Base-by-base conservation (phyloP, 169 alveolate genomes). In the Nephromyces sp. region DNA sequence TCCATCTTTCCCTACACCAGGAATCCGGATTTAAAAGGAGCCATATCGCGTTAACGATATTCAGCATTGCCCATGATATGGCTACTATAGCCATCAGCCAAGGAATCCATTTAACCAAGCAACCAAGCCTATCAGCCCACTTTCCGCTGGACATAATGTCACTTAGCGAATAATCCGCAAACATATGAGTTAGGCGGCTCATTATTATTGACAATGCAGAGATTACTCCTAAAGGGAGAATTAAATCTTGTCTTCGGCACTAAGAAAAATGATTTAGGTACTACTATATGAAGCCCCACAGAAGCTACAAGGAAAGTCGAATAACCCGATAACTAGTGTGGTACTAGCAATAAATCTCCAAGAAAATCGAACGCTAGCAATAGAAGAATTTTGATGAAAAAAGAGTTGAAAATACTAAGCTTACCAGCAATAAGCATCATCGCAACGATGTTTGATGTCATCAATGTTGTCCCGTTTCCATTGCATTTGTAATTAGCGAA, bases 81-180 rank as follows among this genome's bases (percentile, higher is more conserved):
- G 71, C 24, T 3, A 72, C 53, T 25, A 72, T 28, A n/a, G 89
- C 86, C 29, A 83, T 32, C 1, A 53, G 72, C 92, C 92, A 83
- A 15, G 93, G 93, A 30, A 87, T 35, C 93, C 93, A 87, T 70
- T 87, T 87, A 8, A 86, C 90, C 28, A 87, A 75, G 72, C 90
- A 86, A 33, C 93, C 93, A 3, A 86, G 81, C 43, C 81, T 67
- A 64, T 84, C 78, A 57, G 84, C 70, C 85, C 89, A 78, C 35
- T 79, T 62, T 28, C 91, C 93, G 61, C 84, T 65, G 21, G 86
- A 52, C 93, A 87, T 86, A 69, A 87, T 84, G 64, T 87, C 92
- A 43, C 89, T 87, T 62, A 87, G 67, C 24, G 92, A 80, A 61
- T 80, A 85, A 69, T 87, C 82, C 53, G 90, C 80, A 69, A 87